A percentile compares a stretch with the other conserved stretches of the same genome.
Conservation (phyloP, 2,329 filamentous ascomycete species). For the Plectosphaerella sp. region DNA sequence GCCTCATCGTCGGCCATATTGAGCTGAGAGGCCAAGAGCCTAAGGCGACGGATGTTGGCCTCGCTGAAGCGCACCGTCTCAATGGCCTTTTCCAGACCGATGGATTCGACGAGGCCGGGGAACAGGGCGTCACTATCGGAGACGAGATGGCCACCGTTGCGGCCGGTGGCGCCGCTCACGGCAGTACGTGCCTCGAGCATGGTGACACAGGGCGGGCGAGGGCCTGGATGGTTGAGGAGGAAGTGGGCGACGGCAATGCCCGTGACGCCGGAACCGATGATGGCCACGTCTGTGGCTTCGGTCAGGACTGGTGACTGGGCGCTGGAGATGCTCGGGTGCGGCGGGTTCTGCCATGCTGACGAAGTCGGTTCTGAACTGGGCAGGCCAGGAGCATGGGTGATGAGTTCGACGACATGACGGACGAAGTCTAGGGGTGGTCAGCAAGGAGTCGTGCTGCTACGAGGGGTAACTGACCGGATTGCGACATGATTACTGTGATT, state of each 20-base stretch:
- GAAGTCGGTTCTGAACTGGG: background rate
- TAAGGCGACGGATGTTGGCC: background rate
- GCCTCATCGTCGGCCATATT: background rate
- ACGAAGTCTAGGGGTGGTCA: background rate
- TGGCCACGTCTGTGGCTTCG: constrained; percentile 13
- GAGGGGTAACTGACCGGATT: no score
- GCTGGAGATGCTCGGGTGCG: constrained; percentile 8
- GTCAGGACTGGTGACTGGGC: constrained; percentile 16
- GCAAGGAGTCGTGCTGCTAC: no score
- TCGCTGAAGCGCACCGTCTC: background rate
- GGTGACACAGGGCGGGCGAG: background rate
- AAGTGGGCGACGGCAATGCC: constrained; percentile 20
- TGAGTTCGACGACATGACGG: background rate
- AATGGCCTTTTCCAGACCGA: background rate
- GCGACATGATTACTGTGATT: no score
- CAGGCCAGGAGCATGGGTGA: background rate
- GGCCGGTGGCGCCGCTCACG: constrained; percentile 6
- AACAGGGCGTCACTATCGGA: background rate
- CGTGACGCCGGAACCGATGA: constrained; percentile 26
- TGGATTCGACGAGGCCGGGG: background rate
- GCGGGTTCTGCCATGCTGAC: background rate
- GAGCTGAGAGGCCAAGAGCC: background rate
- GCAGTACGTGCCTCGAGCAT: constrained; percentile 5
- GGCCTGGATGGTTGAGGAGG: constrained; percentile 13
- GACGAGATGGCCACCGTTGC: constrained; percentile 7